phyloP scores from a whole-genome alignment of 2,329 filamentous ascomycete genomes.

The Plectosphaerella cucumerina region DNA sequence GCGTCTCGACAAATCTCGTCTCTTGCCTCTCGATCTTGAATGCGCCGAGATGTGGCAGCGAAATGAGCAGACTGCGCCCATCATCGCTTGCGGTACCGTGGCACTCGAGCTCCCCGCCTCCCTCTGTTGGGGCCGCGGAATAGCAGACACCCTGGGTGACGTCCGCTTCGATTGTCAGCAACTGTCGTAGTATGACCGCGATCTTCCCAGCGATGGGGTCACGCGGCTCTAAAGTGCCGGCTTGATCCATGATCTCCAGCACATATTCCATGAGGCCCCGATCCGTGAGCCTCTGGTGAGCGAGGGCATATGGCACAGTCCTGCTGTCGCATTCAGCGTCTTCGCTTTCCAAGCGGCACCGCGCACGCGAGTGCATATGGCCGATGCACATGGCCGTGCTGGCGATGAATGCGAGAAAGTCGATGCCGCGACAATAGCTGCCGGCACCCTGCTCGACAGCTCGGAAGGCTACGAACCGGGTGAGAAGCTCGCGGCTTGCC shows the following conservation, averaged over 20 bases:
- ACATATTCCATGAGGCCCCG: neutral
- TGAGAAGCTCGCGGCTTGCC: conserved; percentile 46
- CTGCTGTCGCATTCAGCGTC: neutral
- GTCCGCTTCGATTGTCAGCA: neutral
- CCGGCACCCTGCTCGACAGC: conserved; percentile 25
- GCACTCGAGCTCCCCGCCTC: conserved; percentile 15
- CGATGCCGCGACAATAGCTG: conserved; percentile 41
- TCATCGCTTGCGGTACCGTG: neutral
- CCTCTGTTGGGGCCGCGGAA: neutral
- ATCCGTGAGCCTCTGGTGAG: neutral
- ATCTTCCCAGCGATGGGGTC: neutral
- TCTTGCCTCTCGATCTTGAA: conserved; percentile 25
- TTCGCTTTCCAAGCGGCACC: neutral
- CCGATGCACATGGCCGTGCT: conserved; percentile 46
- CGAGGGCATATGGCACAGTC: neutral
- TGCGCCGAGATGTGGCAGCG: conserved; percentile 37
- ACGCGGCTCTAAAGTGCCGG: neutral
- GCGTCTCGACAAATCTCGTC: conserved; percentile 6
- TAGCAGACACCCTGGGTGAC: neutral
- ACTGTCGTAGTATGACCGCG: neutral
- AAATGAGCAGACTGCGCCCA: conserved; percentile 23
- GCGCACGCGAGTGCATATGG: conserved; percentile 20
- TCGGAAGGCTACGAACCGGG: conserved; percentile 43
- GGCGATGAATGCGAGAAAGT: conserved; percentile 48
- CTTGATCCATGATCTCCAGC: neutral